Percentiles rank a stretch among this genome's conserved stretches.
These are phyloP conservation scores for Knufia fluminis DNA, from an alignment of 2,329 filamentous ascomycete species.

Conservation along the genomic window DNA sequence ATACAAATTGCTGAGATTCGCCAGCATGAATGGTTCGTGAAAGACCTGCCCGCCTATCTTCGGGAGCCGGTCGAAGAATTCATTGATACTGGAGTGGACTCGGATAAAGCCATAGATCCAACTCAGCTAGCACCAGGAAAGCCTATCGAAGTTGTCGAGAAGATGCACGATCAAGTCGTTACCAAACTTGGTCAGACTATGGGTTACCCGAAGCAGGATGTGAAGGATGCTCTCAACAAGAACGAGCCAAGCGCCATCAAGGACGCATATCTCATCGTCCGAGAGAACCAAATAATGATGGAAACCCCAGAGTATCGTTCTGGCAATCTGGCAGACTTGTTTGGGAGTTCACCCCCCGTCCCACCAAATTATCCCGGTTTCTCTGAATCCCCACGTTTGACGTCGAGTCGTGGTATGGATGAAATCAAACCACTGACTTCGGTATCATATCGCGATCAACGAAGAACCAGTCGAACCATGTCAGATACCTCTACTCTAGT, in stretches of 20 bases:
- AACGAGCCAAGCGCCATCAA: constrained; percentile 97
- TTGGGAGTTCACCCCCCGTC: constrained; percentile 47
- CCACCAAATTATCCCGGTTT: constrained; percentile 27
- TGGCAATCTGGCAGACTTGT: constrained; percentile 41
- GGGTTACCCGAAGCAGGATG: constrained; percentile 91
- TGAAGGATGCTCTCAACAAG: constrained; percentile 84
- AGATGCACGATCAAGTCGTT: constrained; percentile 83
- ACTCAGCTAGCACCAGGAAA: constrained; percentile 72
- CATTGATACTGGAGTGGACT: constrained; percentile 85
- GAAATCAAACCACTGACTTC: constrained; percentile 21
- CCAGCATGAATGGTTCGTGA: constrained; percentile 86
- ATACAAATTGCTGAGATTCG: constrained; percentile 92
- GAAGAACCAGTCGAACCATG: constrained; percentile 18
- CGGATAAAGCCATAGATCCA: constrained; percentile 80
- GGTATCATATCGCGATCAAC: not conserved
- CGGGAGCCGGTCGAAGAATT: constrained; percentile 85
- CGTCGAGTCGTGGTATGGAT: constrained; percentile 7
- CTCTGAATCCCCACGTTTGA: constrained; percentile 15
- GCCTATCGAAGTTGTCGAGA: constrained; percentile 69
- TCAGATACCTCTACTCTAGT: constrained; percentile 18
- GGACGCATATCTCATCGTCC: constrained; percentile 94
- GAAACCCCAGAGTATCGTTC: constrained; percentile 55
- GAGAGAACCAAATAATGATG: constrained; percentile 96
- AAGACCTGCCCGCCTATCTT: constrained; percentile 77
- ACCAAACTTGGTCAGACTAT: constrained; percentile 96